Evolutionary conservation across 192 early-diverging fungal genomes (phyloP).

Genomic region (Umbelopsis isabellina): DNA sequence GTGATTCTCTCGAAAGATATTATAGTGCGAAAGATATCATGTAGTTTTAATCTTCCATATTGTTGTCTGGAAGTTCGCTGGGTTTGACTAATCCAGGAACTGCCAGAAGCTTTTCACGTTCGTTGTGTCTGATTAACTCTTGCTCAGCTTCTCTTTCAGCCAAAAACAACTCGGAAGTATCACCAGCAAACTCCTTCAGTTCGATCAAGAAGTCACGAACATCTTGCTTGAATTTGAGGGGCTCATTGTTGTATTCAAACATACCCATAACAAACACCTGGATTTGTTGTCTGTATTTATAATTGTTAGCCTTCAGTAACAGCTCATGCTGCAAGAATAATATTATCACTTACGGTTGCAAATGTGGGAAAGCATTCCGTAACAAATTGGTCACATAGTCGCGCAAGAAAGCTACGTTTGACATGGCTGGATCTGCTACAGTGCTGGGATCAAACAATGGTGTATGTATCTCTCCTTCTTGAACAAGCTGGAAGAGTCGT

Average conservation of each 20-base stretch:
- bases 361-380: constrained; percentile 26
- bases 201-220: constrained; percentile 96
- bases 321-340: background rate
- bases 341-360: constrained; percentile 22
- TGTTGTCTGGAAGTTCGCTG: constrained; percentile 68
- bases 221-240: constrained; percentile 87
- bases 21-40: background rate
- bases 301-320: background rate
- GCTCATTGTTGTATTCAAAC: constrained; percentile 83
- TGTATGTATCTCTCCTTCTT: constrained; percentile 39
- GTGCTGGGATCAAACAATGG: constrained; percentile 31
- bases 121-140: constrained; percentile 75
- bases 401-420: constrained; percentile 34
- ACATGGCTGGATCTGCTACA: constrained; percentile 38
- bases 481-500: constrained; percentile 31
- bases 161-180: constrained; percentile 81
- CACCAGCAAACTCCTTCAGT: constrained; percentile 92
- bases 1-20: background rate
- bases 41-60: constrained; percentile 46
- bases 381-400: constrained; percentile 26
- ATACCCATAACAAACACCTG: constrained; percentile 84
- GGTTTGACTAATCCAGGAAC: constrained; percentile 99
- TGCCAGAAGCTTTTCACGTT: constrained; percentile 78
- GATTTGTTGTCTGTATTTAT: constrained; percentile 70
- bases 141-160: constrained; percentile 90